phyloP scores from a whole-genome alignment of 129 eudicot species.

The Flaveria bidentis region DNA sequence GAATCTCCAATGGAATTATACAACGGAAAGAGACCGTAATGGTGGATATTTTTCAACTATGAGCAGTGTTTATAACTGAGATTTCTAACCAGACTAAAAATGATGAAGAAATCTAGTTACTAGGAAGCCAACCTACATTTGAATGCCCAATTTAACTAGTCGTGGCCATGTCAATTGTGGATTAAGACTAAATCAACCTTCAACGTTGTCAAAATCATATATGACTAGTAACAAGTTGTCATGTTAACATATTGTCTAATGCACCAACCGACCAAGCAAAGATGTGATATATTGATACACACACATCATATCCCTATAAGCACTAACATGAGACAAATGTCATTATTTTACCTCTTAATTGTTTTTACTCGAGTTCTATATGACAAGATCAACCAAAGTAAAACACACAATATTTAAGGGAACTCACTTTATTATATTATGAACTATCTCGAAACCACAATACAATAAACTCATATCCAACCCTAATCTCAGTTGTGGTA shows the following conservation, averaged over 20 bases:
- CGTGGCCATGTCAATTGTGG: background rate
- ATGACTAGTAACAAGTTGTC: background rate
- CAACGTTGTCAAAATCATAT: background rate
- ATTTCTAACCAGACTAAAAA: background rate
- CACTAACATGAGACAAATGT: conserved; percentile 9
- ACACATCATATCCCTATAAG: conserved; percentile 15
- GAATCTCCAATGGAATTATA: background rate
- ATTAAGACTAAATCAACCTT: background rate
- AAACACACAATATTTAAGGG: too few species aligned
- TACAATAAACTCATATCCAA: too few species aligned
- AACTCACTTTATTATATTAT: too few species aligned
- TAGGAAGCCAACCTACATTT: too few species aligned
- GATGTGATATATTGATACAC: background rate
- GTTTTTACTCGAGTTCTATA: background rate
- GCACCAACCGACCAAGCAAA: conserved; percentile 5
- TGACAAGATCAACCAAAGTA: too few species aligned
- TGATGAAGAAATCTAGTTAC: background rate
- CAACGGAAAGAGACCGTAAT: background rate
- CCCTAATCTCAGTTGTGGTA: too few species aligned
- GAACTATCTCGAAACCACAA: too few species aligned
- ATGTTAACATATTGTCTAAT: background rate
- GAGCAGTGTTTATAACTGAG: background rate
- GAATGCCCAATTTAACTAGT: background rate
- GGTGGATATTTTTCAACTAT: background rate
- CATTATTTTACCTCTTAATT: conserved; percentile 11